Conservation (phyloP, 805 yeast species). For the Kluyveromyces nonfermentans region DNA sequence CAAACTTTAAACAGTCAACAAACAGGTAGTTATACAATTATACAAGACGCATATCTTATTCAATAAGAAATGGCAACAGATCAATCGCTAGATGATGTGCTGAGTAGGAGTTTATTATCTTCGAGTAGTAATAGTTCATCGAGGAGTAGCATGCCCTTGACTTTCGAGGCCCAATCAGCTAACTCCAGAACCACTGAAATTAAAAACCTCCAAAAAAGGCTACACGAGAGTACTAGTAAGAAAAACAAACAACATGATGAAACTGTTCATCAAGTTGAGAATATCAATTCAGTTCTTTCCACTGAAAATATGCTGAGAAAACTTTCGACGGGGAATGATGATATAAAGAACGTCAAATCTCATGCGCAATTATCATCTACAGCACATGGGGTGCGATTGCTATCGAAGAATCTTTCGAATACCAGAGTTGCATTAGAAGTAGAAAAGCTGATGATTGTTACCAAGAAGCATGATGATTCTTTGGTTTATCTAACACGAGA, state of each 20-base stretch:
- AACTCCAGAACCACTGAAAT: background rate
- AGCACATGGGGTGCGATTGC: constrained; percentile 68
- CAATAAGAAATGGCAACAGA: background rate
- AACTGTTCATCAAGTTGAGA: background rate
- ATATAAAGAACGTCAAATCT: constrained; percentile 47
- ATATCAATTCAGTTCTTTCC: background rate
- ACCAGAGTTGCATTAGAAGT: constrained; percentile 67
- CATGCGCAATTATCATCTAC: constrained; percentile 74
- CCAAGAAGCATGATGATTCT: constrained; percentile 83
- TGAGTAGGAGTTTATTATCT: background rate
- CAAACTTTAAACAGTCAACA: too few relatives aligned
- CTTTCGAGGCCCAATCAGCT: background rate
- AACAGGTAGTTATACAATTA: background rate
- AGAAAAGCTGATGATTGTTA: constrained; percentile 66
- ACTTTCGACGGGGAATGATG: constrained; percentile 28
- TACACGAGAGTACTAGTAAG: background rate
- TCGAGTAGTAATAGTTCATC: constrained; percentile 4
- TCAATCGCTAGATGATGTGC: background rate
- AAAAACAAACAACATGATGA: background rate
- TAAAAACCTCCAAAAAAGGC: background rate
- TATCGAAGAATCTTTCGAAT: constrained; percentile 60
- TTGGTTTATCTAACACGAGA: constrained; percentile 68
- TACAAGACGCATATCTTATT: background rate
- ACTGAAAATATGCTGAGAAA: constrained; percentile 8
- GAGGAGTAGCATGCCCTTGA: constrained; percentile 3